Evolutionary conservation across 305 asterid genomes (phyloP), one percentile per base, ranked within the genome.

Genomic region (Rubia occidens): DNA sequence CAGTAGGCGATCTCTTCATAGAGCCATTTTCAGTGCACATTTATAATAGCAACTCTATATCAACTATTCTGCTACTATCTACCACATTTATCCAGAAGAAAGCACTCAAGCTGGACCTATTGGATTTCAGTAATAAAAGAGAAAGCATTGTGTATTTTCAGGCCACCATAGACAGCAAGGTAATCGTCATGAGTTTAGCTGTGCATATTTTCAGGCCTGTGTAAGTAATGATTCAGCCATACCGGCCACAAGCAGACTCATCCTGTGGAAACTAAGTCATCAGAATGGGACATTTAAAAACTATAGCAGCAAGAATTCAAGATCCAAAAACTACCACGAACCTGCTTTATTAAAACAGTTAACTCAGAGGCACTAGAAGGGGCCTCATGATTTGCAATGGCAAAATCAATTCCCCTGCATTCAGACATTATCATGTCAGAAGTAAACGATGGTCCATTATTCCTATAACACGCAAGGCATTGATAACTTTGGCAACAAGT

Each of bases 341-440:
- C 98, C 97, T 81, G 79, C 79, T 86, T 93, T 73, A 87, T 18
- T 56, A 88, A 70, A 15, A 76, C 63, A 78, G 98, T 95, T 75
- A 93, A 79, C 55, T 88, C 94, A 14, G 13, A 75, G 62, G 84
- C 86, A 80, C 83, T 82, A 74, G 35, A 32, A 0, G 96, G 87
- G 61, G 84, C 79, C 77, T 83, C 88, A 11, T 78, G 75, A 80
- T 83, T 90, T 47, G 92, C 83, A 76, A 88, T 72, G 55, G 90
- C 80, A 84, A 78, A 85, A 80, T 93, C 98, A 75, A 93, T 82
- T 66, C 95, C 91, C 80, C 98, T 93, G 86, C 83, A 84, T 67
- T 71, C 67, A 66, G 77, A 56, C 58, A 39, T 13, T 8, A 68
- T 73, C 67, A 67, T 55, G 15, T 69, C 71, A 72, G 42, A 62